Evolutionary conservation across 1,284 basidiomycete species (phyloP).

Genomic region (Leccinum pachyderme): DNA sequence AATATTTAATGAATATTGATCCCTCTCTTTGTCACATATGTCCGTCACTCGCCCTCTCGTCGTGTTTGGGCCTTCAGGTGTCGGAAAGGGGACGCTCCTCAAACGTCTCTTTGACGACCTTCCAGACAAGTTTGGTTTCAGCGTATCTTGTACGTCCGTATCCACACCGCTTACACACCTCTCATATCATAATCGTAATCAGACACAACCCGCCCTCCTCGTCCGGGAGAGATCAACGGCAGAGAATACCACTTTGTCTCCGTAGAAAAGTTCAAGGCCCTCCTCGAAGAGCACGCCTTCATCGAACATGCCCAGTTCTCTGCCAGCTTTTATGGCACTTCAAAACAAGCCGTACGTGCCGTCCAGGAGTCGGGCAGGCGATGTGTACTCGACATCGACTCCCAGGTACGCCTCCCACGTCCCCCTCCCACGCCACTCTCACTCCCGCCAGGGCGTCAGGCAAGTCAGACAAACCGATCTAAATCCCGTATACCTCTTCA

Average conservation of each 20-base stretch:
- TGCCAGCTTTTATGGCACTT: conserved; percentile 92
- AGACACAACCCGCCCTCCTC: conserved; percentile 92
- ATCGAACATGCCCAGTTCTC: conserved; percentile 86
- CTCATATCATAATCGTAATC: conserved; percentile 10
- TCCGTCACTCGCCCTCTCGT: conserved; percentile 60
- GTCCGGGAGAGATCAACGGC: conserved; percentile 82
- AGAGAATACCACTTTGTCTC: conserved; percentile 77
- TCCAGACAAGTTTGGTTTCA: conserved; percentile 90
- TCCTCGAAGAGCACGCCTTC: conserved; percentile 63
- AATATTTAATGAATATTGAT: too few relatives aligned
- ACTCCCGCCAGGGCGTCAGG: conserved; percentile 70
- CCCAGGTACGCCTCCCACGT: conserved; percentile 56
- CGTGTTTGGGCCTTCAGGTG: conserved; percentile 84
- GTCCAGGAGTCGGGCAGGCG: conserved; percentile 63
- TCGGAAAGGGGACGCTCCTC: conserved; percentile 93
- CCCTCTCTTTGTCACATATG: conserved; percentile 25
- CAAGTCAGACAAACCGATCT: conserved; percentile 82
- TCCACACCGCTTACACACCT: too few relatives aligned
- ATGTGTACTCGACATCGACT: conserved; percentile 96
- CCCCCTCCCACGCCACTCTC: not conserved
- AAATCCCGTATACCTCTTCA: conserved; percentile 89
- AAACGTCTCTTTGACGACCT: conserved; percentile 80
- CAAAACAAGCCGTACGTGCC: conserved; percentile 61
- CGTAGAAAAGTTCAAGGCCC: conserved; percentile 57
- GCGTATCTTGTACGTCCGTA: conserved; percentile 78